Base-by-base conservation (phyloP, 192 early-diverging fungal genomes). In the Coemansia sp. region DNA sequence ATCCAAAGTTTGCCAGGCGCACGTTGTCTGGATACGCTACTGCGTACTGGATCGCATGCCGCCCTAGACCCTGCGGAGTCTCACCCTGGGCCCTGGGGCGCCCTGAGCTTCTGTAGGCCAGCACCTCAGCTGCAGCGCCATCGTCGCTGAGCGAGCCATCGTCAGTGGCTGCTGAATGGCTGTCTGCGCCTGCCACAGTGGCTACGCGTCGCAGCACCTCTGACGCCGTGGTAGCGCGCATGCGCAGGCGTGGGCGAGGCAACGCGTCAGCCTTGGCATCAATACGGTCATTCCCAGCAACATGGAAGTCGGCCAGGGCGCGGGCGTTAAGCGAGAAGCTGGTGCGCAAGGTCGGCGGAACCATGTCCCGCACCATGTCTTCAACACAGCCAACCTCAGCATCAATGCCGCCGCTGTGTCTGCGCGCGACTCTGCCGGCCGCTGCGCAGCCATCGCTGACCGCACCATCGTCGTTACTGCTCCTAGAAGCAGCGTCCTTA, bases 1-100 rank as follows among this genome's bases (percentile, higher is more conserved):
- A 93, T 5, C 79, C 57, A 53, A 73, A 79, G 62, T 82, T 90
- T 24, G 58, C 63, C 14, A 84, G 49, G 10, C 85, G 86, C 48
- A 94, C 83, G 67, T 93, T 93, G 48, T 79, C 62, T 2, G 92
- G 92, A 64, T 94, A 94, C 23, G 77, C 74, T 12, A 87, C 71
- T 3, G 75, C 63, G 50, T 88, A 86, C n/a, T 73, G 63, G 56
- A 84, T 83, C 20, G 58, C 50, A 20, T 66, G 56, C 7, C 81
- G 51, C 42, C 53, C 61, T 15, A 59, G 48, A 34, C 31, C 31
- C 31, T 34, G 31, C 25, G 59, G 36, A 34, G 40, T 40, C 15
- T 3, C 25, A 1, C 55, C 3, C 58, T 40, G 10, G 37, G 15
- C n/a, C 47, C 18, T 8, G 25, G 48, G 28, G 26, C 54, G 9